These are phyloP conservation scores for Silybum marianum DNA, from an alignment of 129 eudicot species.

Conservation along the genomic window DNA sequence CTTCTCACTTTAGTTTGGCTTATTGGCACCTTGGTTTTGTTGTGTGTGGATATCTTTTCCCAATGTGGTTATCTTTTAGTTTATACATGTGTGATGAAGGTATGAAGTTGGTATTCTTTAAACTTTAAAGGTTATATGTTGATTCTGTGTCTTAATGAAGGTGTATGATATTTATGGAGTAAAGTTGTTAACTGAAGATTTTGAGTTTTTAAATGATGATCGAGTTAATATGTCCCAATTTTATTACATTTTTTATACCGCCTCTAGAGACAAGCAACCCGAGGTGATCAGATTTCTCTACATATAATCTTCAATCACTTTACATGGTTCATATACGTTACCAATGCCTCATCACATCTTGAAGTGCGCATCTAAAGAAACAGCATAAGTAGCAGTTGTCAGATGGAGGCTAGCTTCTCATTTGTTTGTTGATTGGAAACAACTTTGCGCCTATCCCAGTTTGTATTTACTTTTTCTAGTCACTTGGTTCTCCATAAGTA, in stretches of 20 bases:
- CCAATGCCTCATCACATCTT: background rate
- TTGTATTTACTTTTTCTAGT: background rate
- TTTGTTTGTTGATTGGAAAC: background rate
- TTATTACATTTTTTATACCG: background rate
- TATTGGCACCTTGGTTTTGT: background rate
- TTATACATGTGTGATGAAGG: background rate
- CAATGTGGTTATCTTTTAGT: background rate
- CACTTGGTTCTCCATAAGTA: background rate
- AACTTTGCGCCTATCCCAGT: background rate
- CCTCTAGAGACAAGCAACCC: background rate
- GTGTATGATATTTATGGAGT: background rate
- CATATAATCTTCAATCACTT: background rate
- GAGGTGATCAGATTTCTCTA: background rate
- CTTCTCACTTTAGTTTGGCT: constrained; percentile 9
- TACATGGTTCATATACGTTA: background rate
- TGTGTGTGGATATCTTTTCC: background rate
- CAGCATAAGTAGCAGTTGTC: background rate
- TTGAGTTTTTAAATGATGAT: background rate
- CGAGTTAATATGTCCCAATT: background rate
- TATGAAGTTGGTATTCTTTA: background rate
- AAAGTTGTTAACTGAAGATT: background rate
- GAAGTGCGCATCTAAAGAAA: background rate
- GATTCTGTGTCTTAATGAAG: background rate
- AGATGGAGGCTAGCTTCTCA: background rate
- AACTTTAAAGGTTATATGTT: background rate